Conservation (phyloP, 345 rosid species). For the Murraya koenigii region DNA sequence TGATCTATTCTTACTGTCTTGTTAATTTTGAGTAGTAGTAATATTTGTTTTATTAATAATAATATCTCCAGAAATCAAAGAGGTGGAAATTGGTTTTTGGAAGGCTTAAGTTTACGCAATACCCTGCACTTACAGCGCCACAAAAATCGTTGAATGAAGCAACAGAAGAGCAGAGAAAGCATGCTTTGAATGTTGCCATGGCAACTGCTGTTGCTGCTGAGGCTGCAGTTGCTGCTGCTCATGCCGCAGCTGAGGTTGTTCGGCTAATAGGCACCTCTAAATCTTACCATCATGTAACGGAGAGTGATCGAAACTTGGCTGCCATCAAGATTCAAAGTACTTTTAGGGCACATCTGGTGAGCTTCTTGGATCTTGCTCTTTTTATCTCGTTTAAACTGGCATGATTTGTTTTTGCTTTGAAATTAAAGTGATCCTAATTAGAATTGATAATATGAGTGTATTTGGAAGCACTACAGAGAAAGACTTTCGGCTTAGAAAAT, state of each 20-base stretch:
- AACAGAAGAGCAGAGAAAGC: slow-evolving; percentile 66
- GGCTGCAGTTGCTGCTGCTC: slow-evolving; percentile 87
- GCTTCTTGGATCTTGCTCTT: slow-evolving; percentile 20
- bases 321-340: slow-evolving; percentile 76
- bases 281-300: slow-evolving; percentile 25
- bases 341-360: slow-evolving; percentile 79
- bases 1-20: not conserved
- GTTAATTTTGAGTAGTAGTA: not conserved
- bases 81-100: slow-evolving; percentile 54
- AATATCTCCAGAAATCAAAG: slow-evolving; percentile 40
- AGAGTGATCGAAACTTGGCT: slow-evolving; percentile 36
- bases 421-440: not conserved
- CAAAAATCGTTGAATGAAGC: slow-evolving; percentile 47
- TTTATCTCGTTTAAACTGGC: not conserved
- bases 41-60: not conserved
- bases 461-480: not conserved
- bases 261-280: slow-evolving; percentile 50
- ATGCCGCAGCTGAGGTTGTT: slow-evolving; percentile 92
- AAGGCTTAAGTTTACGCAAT: slow-evolving; percentile 47
- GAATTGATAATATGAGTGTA: not conserved
- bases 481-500: not conserved
- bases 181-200: slow-evolving; percentile 76
- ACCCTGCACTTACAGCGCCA: slow-evolving; percentile 44
- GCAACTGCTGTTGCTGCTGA: slow-evolving; percentile 91
- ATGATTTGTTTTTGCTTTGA: not conserved